These are phyloP conservation scores for Boeremia lycopersici DNA, from an alignment of 2,329 filamentous ascomycete genomes.

Conservation along the genomic window DNA sequence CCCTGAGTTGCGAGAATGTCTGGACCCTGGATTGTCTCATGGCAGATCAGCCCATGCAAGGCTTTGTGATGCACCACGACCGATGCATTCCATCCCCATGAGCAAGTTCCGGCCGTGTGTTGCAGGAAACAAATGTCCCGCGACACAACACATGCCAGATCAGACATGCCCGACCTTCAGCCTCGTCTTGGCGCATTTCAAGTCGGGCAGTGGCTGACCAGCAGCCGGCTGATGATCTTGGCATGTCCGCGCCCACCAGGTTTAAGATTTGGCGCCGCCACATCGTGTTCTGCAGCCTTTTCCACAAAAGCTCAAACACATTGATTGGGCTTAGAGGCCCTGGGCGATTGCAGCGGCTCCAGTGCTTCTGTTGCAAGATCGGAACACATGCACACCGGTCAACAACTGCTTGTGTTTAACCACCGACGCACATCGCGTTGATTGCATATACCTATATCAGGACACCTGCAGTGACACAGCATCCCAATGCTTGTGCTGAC, in stretches of 20 bases:
- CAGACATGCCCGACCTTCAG: conserved; percentile 15
- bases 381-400: conserved; percentile 12
- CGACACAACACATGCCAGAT: conserved; percentile 9
- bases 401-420: conserved; percentile 6
- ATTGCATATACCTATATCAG: conserved; percentile 1
- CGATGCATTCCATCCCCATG: conserved; percentile 6
- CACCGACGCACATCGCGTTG: conserved; percentile 9
- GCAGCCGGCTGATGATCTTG: conserved; percentile 1
- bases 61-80: background rate
- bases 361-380: conserved; percentile 1
- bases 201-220: background rate
- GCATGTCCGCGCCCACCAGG: conserved; percentile 10
- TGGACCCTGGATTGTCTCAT: background rate
- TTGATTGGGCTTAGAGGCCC: background rate
- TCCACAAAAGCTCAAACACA: background rate
- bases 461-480: conserved; percentile 27
- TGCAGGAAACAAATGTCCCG: background rate
- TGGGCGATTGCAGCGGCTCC: background rate
- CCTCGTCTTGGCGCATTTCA: conserved; percentile 17
- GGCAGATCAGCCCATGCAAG: conserved; percentile 5
- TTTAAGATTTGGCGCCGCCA: background rate
- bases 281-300: background rate
- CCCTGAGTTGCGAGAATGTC: background rate
- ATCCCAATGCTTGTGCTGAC: conserved; percentile 30
- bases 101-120: background rate